Base-by-base conservation (phyloP, 2,329 filamentous ascomycete species). In the Xylariaceae sp. region DNA sequence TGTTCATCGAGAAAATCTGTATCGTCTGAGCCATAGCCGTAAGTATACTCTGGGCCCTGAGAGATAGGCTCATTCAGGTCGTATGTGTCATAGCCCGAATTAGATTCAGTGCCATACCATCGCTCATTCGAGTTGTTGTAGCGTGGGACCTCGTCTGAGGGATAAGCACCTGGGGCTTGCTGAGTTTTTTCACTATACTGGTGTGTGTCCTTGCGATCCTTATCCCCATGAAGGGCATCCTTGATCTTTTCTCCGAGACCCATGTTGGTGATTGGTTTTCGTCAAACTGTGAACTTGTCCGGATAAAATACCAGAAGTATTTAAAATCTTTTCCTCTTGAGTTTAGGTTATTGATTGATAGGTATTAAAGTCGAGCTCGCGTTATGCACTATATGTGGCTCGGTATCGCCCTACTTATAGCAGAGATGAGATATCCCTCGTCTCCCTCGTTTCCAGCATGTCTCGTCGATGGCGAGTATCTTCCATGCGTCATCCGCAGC, bases 171-270 rank as follows among this genome's bases (percentile, higher is more conserved):
- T 12, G 56, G 54, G 4, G 52, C 45, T 30, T 47, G 55, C 33
- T 30, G 35, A 3, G 44, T 50, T 33, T 48, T 15, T 17, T 19
- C 39, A 15, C 18, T 18, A 19, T 40, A 17, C 14, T 40, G 17
- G 39, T n/a, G 14, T 11, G 43, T 44, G 31, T 44, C 22, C n/a
- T 44, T 50, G 39, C 35, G 18, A 17, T 51, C 39, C 30, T 58
- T 48, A 50, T 61, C 58, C 44, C 53, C 45, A 11, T 48, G 44
- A 11, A 61, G 55, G 31, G 49, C 59, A 30, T 59, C 58, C 56
- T 61, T 61, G 49, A 61, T 57, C 45, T 61, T 61, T 32, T 49
- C 42, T 35, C 56, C 59, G 41, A 61, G 40, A 54, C 59, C 59
- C 59, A 61, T 61, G 22, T 5, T 41, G 5, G 27, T 35, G n/a